These are phyloP conservation scores for Talaromyces atroroseus DNA, from an alignment of 2,329 filamentous ascomycete species.

Conservation along the genomic window DNA sequence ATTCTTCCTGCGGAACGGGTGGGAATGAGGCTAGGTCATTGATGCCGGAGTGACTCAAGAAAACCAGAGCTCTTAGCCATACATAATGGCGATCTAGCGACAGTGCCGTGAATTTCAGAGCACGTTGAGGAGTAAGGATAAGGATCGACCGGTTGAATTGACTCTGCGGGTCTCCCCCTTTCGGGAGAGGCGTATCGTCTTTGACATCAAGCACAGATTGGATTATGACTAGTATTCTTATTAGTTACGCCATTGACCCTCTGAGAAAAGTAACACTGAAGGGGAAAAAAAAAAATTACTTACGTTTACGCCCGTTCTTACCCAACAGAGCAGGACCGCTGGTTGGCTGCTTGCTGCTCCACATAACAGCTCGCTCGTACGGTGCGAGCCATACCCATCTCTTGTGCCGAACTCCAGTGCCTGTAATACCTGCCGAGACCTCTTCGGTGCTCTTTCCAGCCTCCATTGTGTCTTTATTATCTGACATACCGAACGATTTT, in stretches of 20 bases:
- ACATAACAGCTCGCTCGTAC: constrained; percentile 92
- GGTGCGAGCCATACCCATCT: constrained; percentile 98
- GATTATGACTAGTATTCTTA: constrained; percentile 64
- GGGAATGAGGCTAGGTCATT: constrained; percentile 62
- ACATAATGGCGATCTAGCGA: constrained; percentile 83
- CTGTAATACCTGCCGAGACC: constrained; percentile 62
- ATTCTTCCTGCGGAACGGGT: constrained; percentile 43
- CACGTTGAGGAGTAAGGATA: constrained; percentile 86
- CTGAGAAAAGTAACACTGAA: neutral
- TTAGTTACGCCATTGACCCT: neutral
- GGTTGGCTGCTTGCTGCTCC: constrained; percentile 95
- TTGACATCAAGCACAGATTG: constrained; percentile 97
- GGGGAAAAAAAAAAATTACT: constrained; percentile 47
- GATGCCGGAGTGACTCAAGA: constrained; percentile 83
- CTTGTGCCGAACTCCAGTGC: constrained; percentile 71
- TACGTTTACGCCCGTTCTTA: constrained; percentile 90
- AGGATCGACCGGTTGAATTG: constrained; percentile 91
- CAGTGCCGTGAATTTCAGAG: constrained; percentile 87
- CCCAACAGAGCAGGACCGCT: constrained; percentile 83
- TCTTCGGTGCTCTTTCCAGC: constrained; percentile 57
- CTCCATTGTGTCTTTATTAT: constrained; percentile 42
- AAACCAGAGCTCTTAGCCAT: constrained; percentile 91
- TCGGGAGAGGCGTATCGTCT: constrained; percentile 82
- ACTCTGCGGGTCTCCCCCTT: constrained; percentile 49
- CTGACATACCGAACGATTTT: constrained; percentile 77